Percentiles rank a stretch among this genome's conserved stretches.
Conservation (phyloP, 352 stramenopile genomes). For the Phytophthora sp. region DNA sequence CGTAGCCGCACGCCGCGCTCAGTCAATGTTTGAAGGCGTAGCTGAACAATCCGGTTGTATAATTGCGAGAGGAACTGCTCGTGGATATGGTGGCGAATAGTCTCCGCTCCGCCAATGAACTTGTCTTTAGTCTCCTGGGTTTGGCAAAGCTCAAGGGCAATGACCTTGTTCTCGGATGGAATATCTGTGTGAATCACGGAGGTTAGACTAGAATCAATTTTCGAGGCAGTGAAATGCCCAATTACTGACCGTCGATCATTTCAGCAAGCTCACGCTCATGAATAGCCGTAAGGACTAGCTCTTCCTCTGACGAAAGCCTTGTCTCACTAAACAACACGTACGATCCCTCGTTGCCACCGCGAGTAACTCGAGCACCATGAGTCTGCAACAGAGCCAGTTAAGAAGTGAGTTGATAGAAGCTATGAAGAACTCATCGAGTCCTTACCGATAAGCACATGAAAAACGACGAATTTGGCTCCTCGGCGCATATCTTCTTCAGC, state of each 20-base stretch:
- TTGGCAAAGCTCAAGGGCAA: conserved; percentile 76
- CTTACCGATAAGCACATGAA: conserved; percentile 72
- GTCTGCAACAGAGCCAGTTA: conserved; percentile 38
- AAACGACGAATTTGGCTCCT: conserved; percentile 53
- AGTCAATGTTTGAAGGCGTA: conserved; percentile 16
- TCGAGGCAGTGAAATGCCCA: too few relatives aligned
- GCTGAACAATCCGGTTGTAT: conserved; percentile 37
- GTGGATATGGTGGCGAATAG: conserved; percentile 57
- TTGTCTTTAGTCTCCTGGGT: conserved; percentile 55
- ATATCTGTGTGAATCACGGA: conserved; percentile 45
- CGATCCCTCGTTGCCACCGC: conserved; percentile 61
- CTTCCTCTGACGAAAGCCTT: conserved; percentile 70
- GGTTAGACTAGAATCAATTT: neutral
- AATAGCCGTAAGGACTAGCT: conserved; percentile 68
- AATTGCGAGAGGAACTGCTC: conserved; percentile 47
- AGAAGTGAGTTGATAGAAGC: neutral
- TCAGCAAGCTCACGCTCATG: conserved; percentile 66
- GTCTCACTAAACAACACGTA: conserved; percentile 79
- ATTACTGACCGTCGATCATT: conserved; percentile 60
- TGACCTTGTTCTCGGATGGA: conserved; percentile 66
- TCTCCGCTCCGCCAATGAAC: conserved; percentile 32
- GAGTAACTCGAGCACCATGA: conserved; percentile 66
- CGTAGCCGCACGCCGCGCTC: conserved; percentile 14
- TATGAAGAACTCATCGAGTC: neutral
- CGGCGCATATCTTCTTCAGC: conserved; percentile 43